Conservation (phyloP, 202 grass and related monocot genomes). For the Zoysia matrella region DNA sequence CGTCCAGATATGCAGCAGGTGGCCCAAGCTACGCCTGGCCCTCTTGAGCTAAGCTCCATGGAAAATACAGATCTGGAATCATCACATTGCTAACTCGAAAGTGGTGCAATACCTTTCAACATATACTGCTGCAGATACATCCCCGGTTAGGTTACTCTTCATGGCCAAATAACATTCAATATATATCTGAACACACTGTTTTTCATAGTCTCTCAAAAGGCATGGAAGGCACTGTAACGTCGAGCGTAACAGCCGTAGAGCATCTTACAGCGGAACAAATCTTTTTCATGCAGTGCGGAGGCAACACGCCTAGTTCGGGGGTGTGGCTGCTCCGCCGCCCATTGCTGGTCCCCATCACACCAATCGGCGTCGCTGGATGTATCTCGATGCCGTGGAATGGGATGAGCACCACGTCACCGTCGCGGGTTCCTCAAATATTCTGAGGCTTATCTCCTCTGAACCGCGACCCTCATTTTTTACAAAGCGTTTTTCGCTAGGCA, state of each 20-base stretch:
- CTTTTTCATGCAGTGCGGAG: background rate
- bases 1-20: background rate
- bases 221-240: background rate
- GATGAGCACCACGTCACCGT: conserved; percentile 34
- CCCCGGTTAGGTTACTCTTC: no score
- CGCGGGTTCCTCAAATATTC: conserved; percentile 33
- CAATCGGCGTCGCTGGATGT: background rate
- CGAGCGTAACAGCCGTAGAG: background rate
- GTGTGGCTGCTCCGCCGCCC: background rate
- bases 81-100: no score
- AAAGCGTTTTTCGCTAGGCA: no score
- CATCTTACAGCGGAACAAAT: background rate
- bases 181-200: no score
- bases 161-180: background rate
- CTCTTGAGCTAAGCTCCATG: background rate
- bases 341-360: background rate
- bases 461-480: no score
- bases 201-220: no score
- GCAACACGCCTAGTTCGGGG: background rate
- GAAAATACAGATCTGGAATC: background rate
- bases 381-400: background rate
- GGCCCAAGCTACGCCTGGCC: background rate
- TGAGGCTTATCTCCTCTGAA: background rate
- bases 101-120: no score
- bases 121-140: no score